phyloP scores from a whole-genome alignment of 129 eudicot species.

The Lactuca saligna region DNA sequence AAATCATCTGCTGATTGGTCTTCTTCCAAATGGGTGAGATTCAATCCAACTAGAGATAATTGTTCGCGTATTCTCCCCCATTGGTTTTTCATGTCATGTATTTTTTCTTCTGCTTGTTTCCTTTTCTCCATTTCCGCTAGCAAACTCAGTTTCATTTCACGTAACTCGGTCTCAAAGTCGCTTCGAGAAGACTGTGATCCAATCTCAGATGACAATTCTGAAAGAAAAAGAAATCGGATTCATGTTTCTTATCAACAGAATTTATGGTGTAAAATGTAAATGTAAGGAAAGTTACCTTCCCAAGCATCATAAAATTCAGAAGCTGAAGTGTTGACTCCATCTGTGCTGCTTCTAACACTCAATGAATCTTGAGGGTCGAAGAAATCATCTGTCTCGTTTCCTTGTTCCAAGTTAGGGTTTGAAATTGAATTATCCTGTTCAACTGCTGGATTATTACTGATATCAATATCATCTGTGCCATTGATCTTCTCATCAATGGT shows the following conservation, averaged over 20 bases:
- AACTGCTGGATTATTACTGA: constrained; percentile 14
- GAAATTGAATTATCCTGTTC: constrained; percentile 33
- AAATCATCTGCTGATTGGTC: constrained; percentile 46
- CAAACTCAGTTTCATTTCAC: constrained; percentile 62
- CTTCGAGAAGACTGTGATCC: constrained; percentile 43
- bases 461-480: constrained; percentile 8
- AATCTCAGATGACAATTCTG: constrained; percentile 82
- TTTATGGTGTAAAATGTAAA: constrained; percentile 6
- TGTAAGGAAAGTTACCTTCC: constrained; percentile 61
- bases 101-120: constrained; percentile 72
- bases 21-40: constrained; percentile 43
- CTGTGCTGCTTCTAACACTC: constrained; percentile 57
- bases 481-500: constrained; percentile 21
- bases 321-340: constrained; percentile 47
- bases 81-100: constrained; percentile 45
- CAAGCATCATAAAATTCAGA: constrained; percentile 94
- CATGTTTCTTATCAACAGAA: background rate
- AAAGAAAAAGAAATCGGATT: constrained; percentile 20
- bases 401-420: constrained; percentile 21
- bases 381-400: constrained; percentile 53
- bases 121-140: constrained; percentile 82
- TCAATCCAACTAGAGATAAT: constrained; percentile 62
- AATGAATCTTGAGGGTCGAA: constrained; percentile 69
- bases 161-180: constrained; percentile 67
- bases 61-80: constrained; percentile 64